These are phyloP conservation scores for Fraxinus angustifolia DNA, from an alignment of 305 asterid species.

Conservation along the genomic window DNA sequence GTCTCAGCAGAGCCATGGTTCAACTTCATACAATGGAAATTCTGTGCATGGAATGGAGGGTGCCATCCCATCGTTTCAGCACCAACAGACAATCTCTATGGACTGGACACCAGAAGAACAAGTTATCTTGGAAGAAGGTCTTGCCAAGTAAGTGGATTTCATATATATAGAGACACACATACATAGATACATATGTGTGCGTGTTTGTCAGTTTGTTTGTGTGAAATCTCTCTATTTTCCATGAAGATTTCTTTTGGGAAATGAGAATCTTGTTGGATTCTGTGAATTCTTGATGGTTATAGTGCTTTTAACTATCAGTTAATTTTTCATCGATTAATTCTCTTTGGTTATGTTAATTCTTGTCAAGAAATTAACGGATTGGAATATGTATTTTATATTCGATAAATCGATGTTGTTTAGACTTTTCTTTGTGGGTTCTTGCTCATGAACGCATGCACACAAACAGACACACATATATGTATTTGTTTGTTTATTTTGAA, in stretches of 20 bases:
- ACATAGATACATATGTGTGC: background rate
- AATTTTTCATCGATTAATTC: background rate
- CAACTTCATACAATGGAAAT: slow-evolving; percentile 36
- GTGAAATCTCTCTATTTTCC: background rate
- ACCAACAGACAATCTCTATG: slow-evolving; percentile 71
- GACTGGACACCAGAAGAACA: slow-evolving; percentile 92
- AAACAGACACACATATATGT: background rate
- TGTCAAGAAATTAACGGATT: background rate
- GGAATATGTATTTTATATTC: background rate
- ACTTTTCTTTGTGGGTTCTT: slow-evolving; percentile 14
- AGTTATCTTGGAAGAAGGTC: slow-evolving; percentile 58
- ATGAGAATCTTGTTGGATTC: background rate
- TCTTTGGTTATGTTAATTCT: background rate
- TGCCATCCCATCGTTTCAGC: slow-evolving; percentile 58
- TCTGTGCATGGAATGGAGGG: slow-evolving; percentile 57
- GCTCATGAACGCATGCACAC: slow-evolving; percentile 8
- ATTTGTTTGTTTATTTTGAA: slow-evolving; percentile 7
- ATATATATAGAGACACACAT: background rate
- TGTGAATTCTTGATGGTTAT: slow-evolving; percentile 6
- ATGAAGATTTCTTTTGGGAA: background rate
- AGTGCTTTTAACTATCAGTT: slow-evolving; percentile 5
- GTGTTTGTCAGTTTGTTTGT: background rate
- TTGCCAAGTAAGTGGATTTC: slow-evolving; percentile 44
- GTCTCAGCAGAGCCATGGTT: slow-evolving; percentile 15
- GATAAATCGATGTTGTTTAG: background rate